Conservation (phyloP, 2,329 filamentous ascomycete genomes). For the Fusarium sp. region DNA sequence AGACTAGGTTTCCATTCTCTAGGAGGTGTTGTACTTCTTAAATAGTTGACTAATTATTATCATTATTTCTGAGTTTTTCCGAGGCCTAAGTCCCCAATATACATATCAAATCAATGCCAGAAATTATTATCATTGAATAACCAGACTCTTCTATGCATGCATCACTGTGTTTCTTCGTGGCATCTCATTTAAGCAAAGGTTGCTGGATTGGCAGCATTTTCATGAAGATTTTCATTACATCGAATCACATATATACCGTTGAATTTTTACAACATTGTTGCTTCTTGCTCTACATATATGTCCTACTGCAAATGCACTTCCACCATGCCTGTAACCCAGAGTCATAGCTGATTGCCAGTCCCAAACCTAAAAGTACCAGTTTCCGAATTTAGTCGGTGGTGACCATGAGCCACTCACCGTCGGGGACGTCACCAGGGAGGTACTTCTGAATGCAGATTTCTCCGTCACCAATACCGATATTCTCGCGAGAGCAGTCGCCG, state of each 20-base stretch:
- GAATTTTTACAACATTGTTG: not conserved
- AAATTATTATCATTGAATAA: not conserved
- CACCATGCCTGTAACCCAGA: not conserved
- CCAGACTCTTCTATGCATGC: too few relatives aligned
- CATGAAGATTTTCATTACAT: not conserved
- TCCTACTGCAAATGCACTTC: too few relatives aligned
- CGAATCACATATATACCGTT: not conserved
- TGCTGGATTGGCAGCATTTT: rapidly evolving
- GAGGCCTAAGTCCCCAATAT: too few relatives aligned
- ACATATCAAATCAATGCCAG: too few relatives aligned
- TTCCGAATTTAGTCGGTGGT: conserved; percentile 8
- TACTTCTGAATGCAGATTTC: conserved; percentile 18
- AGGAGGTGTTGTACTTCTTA: not conserved
- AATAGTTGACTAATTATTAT: not conserved
- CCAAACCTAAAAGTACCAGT: not conserved
- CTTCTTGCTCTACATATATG: not conserved
- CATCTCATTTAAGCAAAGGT: not conserved
- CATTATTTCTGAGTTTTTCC: too few relatives aligned
- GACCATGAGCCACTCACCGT: conserved; percentile 16
- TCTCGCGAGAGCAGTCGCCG: conserved; percentile 4
- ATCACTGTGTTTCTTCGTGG: not conserved
- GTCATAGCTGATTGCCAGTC: not conserved
- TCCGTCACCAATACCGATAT: conserved; percentile 2
- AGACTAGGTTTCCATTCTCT: not conserved
- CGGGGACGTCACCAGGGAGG: conserved; percentile 3